Conservation (phyloP, 208 protist species). For the Angomonas deanei region DNA sequence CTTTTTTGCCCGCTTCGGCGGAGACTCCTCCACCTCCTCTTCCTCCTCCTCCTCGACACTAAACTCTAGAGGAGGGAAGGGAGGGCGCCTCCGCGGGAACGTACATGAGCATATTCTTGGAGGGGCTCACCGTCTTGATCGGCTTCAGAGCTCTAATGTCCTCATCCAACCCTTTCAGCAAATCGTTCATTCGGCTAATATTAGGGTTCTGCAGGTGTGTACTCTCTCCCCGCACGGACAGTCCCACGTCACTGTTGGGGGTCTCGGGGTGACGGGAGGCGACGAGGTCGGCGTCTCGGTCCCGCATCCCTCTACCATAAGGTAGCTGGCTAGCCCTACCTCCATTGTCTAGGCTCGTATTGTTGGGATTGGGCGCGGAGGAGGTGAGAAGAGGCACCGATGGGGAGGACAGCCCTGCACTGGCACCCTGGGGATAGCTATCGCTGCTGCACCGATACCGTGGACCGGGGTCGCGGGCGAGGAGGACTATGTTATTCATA, state of each 20-base stretch:
- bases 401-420: background rate
- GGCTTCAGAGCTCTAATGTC: constrained; percentile 76
- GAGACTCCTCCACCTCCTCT: constrained; percentile 2
- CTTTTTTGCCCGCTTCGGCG: background rate
- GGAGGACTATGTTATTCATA: constrained; percentile 79
- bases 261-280: background rate
- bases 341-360: no score
- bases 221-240: constrained; percentile 1
- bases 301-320: background rate
- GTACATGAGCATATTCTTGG: constrained; percentile 70
- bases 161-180: constrained; percentile 76
- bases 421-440: background rate
- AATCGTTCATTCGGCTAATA: constrained; percentile 49
- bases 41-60: constrained; percentile 19
- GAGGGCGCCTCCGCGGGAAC: constrained; percentile 28
- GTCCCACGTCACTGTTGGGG: constrained; percentile 1
- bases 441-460: constrained; percentile 2
- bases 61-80: constrained; percentile 1
- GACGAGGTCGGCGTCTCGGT: background rate
- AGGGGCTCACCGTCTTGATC: constrained; percentile 58
- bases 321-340: no score
- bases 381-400: no score
- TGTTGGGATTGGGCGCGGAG: no score
- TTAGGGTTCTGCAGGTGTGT: constrained; percentile 11
- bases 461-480: constrained; percentile 64